Conservation (phyloP, 2,329 filamentous ascomycete genomes). For the Phialocephala subalpina region DNA sequence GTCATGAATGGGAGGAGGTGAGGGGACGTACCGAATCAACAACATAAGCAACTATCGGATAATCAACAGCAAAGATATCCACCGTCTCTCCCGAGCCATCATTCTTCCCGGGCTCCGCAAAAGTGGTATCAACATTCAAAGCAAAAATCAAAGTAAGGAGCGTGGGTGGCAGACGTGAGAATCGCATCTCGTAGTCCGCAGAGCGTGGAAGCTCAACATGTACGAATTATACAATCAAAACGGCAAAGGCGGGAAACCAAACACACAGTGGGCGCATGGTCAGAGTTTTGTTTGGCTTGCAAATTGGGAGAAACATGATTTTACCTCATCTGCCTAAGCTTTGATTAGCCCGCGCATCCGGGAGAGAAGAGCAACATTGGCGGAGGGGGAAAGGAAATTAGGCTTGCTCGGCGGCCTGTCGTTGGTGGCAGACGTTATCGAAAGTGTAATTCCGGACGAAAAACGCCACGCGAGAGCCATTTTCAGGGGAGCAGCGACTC, state of each 20-base stretch:
- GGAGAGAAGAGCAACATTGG: background rate
- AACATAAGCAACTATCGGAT: conserved; percentile 29
- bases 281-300: background rate
- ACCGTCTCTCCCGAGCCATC: background rate
- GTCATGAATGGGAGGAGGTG: background rate
- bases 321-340: background rate
- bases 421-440: conserved; percentile 10
- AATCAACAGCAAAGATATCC: conserved; percentile 25
- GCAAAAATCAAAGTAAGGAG: conserved; percentile 4
- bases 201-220: background rate
- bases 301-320: background rate
- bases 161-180: conserved; percentile 7
- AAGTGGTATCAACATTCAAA: background rate
- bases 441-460: conserved; percentile 1
- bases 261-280: background rate
- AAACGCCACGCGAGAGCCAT: background rate
- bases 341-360: conserved; percentile 3
- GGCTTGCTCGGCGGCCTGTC: background rate
- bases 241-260: background rate
- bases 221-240: background rate
- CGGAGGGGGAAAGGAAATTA: conserved; percentile 7
- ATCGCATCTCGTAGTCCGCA: conserved; percentile 5
- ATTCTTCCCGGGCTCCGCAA: background rate
- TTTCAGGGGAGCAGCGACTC: background rate
- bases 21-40: conserved; percentile 23